Evolutionary conservation across 2,329 filamentous ascomycete species (phyloP).

Genomic region (Elsinoe fawcettii): DNA sequence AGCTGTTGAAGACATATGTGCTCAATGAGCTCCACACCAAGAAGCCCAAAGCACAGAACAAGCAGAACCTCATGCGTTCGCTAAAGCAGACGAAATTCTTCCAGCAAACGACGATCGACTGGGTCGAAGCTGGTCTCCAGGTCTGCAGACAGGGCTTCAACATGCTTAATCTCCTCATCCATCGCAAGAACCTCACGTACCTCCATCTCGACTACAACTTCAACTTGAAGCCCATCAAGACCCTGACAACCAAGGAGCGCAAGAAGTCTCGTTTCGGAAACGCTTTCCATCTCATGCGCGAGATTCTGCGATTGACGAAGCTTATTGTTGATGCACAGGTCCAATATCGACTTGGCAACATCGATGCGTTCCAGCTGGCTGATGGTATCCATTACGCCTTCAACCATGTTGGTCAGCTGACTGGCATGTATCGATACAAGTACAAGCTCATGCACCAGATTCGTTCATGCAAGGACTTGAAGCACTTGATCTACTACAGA

Average conservation of each 20-base stretch:
- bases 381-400: conserved; percentile 99
- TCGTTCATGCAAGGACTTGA: conserved; percentile 95
- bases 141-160: conserved; percentile 98
- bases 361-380: conserved; percentile 96
- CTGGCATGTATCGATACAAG: conserved; percentile 99
- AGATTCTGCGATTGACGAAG: conserved; percentile 91
- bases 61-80: conserved; percentile 81
- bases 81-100: conserved; percentile 98
- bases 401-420: conserved; percentile 96
- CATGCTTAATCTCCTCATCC: conserved; percentile 95
- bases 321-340: conserved; percentile 98
- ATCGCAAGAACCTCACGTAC: conserved; percentile 97
- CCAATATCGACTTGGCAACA: conserved; percentile 93
- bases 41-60: conserved; percentile 89
- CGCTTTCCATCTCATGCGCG: conserved; percentile 97
- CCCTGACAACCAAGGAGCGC: conserved; percentile 93
- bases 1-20: conserved; percentile 90
- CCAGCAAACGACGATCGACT: conserved; percentile 98
- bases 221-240: conserved; percentile 98
- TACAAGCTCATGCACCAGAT: conserved; percentile 99
- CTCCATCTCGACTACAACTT: conserved; percentile 99
- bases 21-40: conserved; percentile 96
- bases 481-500: conserved; percentile 97
- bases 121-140: conserved; percentile 97
- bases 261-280: conserved; percentile 99